phyloP scores from a whole-genome alignment of 176 grass and related monocot genomes.

The Lolium rigidum region DNA sequence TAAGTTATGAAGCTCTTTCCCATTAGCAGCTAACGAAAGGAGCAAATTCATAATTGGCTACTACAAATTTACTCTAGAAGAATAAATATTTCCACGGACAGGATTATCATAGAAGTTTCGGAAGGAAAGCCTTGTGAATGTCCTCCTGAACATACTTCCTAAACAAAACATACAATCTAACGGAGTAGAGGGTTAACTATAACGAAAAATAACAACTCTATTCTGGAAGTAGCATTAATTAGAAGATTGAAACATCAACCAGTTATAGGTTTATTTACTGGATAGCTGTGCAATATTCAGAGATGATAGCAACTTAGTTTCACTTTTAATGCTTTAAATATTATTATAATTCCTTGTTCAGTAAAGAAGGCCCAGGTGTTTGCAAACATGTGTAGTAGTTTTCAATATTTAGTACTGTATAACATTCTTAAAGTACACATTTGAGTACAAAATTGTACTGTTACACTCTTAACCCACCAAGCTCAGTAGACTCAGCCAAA shows the following conservation, averaged over 20 bases:
- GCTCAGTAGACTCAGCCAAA: too few relatives aligned
- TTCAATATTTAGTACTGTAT: not conserved
- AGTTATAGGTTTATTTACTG: not conserved
- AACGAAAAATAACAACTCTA: not conserved
- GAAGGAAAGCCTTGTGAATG: not conserved
- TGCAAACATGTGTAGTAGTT: too few relatives aligned
- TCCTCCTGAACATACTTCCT: not conserved
- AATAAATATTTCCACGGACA: not conserved
- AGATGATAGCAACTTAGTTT: not conserved
- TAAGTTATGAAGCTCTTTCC: not conserved
- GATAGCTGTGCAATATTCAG: not conserved
- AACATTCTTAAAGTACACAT: not conserved
- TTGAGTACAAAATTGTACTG: not conserved
- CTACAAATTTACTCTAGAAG: not conserved
- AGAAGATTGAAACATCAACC: not conserved
- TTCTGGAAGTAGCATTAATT: not conserved
- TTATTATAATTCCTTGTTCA: too few relatives aligned
- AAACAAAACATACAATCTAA: not conserved
- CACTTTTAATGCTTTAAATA: too few relatives aligned
- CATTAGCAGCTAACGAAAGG: not conserved
- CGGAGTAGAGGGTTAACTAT: not conserved
- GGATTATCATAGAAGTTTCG: conserved; percentile 7
- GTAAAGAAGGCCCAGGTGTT: too few relatives aligned
- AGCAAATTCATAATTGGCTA: not conserved
- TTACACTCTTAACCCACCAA: too few relatives aligned